A percentile compares a stretch with the other conserved stretches of the same genome.
phyloP scores from a whole-genome alignment of 2,329 filamentous ascomycete species.

The Fusarium continuum region DNA sequence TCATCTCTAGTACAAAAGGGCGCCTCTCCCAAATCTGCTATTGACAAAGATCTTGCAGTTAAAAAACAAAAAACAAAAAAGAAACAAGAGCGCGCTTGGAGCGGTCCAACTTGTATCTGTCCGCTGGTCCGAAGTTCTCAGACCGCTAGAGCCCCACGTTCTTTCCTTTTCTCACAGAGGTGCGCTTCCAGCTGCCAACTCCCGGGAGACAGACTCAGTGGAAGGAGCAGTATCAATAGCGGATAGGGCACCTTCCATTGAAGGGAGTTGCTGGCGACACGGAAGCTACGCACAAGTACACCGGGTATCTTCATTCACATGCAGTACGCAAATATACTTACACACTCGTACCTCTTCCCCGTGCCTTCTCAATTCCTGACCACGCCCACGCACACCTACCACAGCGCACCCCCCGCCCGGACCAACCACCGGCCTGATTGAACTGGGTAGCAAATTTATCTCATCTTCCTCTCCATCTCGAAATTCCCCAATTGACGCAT shows the following conservation, averaged over 20 bases:
- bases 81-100: conserved; percentile 28
- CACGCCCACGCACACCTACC: conserved; percentile 4
- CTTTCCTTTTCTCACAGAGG: conserved; percentile 8
- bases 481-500: conserved; percentile 45
- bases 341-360: conserved; percentile 5
- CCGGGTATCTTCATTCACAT: conserved; percentile 13
- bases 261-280: background rate
- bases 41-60: background rate
- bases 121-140: conserved; percentile 42
- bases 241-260: background rate
- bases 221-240: background rate
- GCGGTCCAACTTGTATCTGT: conserved; percentile 34
- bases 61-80: conserved; percentile 8
- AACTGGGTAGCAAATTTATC: conserved; percentile 44
- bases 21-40: background rate
- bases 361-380: conserved; percentile 3
- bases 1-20: background rate
- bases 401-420: conserved; percentile 31
- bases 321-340: conserved; percentile 9
- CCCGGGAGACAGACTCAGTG: conserved; percentile 20
- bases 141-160: conserved; percentile 27
- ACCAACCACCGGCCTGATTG: conserved; percentile 42
- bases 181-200: conserved; percentile 17
- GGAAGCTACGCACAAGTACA: background rate
- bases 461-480: conserved; percentile 42